Evolutionary conservation across 495 filamentous ascomycete species (phyloP).

Genomic region (Xylaria acuta): DNA sequence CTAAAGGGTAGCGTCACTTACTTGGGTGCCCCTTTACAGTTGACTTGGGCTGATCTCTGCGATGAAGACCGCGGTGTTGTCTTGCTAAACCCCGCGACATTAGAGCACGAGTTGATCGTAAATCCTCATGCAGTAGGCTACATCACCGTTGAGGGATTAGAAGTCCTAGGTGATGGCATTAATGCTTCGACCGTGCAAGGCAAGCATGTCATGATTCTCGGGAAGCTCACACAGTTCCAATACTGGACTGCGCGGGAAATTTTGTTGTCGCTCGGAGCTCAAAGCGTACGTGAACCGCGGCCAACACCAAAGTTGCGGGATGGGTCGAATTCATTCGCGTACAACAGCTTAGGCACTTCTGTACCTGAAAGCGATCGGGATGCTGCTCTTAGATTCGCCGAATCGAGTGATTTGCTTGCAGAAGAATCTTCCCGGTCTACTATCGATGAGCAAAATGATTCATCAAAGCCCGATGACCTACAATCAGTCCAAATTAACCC

Average conservation of each 20-base stretch:
- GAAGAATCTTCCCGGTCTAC: not conserved
- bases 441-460: not conserved
- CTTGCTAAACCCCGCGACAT: conserved; percentile 39
- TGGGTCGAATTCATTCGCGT: not conserved
- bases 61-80: conserved; percentile 39
- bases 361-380: conserved; percentile 32
- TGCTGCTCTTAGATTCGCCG: not conserved
- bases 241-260: conserved; percentile 39
- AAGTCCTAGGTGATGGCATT: conserved; percentile 31
- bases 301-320: conserved; percentile 26
- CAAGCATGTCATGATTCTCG: conserved; percentile 42
- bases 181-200: conserved; percentile 25
- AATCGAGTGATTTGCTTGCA: not conserved
- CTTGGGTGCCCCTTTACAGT: conserved; percentile 40
- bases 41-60: conserved; percentile 41
- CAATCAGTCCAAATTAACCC: conserved; percentile 14
- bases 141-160: conserved; percentile 27
- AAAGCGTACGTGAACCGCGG: conserved; percentile 37
- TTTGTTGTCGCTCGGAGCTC: conserved; percentile 36
- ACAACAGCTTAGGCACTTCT: conserved; percentile 29
- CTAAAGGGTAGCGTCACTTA: conserved; percentile 38
- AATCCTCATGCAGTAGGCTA: conserved; percentile 41
- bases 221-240: conserved; percentile 33
- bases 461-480: not conserved
- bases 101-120: conserved; percentile 34